phyloP scores from a whole-genome alignment of 768 basidiomycete species.

The Amanita inopinata region DNA sequence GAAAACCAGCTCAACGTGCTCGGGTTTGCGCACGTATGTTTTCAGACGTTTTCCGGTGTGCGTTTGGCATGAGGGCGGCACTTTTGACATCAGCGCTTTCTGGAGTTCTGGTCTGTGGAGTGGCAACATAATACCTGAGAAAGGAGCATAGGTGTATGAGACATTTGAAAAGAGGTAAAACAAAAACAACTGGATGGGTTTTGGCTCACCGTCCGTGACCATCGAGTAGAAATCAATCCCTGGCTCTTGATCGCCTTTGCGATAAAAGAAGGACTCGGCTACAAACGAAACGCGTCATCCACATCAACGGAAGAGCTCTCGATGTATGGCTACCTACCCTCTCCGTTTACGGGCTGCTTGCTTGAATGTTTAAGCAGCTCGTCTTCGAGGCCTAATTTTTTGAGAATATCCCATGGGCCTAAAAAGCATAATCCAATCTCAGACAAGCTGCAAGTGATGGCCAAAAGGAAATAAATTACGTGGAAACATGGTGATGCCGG shows the following conservation, averaged over 20 bases:
- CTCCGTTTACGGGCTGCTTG: slow-evolving; percentile 26
- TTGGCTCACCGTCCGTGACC: slow-evolving; percentile 45
- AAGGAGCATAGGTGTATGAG: slow-evolving; percentile 9
- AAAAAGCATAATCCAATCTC: slow-evolving; percentile 7
- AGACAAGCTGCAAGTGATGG: neutral
- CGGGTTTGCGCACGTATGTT: slow-evolving; percentile 35
- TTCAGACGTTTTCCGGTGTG: slow-evolving; percentile 50
- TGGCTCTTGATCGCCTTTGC: slow-evolving; percentile 50
- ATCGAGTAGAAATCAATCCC: no score
- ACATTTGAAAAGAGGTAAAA: neutral
- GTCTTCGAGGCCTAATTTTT: slow-evolving; percentile 38
- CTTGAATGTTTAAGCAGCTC: slow-evolving; percentile 32
- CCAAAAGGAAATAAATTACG: slow-evolving; percentile 21
- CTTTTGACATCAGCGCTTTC: slow-evolving; percentile 37
- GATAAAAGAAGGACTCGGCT: slow-evolving; percentile 46
- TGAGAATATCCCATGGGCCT: slow-evolving; percentile 46
- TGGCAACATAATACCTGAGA: slow-evolving; percentile 40
- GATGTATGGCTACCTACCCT: slow-evolving; percentile 25
- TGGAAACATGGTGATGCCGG: slow-evolving; percentile 47
- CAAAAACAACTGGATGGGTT: neutral
- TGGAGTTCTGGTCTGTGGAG: slow-evolving; percentile 68
- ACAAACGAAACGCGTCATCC: slow-evolving; percentile 3
- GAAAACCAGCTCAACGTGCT: slow-evolving; percentile 18
- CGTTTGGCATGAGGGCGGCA: slow-evolving; percentile 36
- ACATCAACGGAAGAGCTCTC: neutral